Conservation (phyloP, 495 filamentous ascomycete genomes). For the Penicillium diatomitis region DNA sequence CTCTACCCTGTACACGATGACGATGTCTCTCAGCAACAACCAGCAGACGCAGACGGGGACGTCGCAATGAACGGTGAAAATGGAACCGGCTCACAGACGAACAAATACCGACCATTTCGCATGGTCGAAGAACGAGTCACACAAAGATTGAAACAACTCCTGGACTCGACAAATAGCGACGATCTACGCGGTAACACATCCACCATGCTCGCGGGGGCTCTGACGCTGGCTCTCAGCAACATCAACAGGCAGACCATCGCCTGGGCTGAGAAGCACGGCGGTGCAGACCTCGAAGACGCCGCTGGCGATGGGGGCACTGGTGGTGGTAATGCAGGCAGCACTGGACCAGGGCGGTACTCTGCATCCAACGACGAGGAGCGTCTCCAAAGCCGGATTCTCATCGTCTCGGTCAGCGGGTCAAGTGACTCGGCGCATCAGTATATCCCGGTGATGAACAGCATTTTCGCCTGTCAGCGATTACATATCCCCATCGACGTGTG, state of each 20-base stretch:
- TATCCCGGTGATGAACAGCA: slow-evolving; percentile 95
- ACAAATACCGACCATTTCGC: slow-evolving; percentile 90
- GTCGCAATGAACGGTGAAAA: slow-evolving; percentile 23
- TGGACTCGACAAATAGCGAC: slow-evolving; percentile 50
- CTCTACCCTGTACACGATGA: slow-evolving; percentile 57
- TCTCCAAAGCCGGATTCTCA: slow-evolving; percentile 78
- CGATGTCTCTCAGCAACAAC: slow-evolving; percentile 17
- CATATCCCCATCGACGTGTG: slow-evolving; percentile 84
- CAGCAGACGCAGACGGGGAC: slow-evolving; percentile 28
- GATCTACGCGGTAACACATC: slow-evolving; percentile 55
- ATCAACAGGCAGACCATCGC: slow-evolving; percentile 57
- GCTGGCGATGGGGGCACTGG: slow-evolving; percentile 20
- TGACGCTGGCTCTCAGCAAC: slow-evolving; percentile 81
- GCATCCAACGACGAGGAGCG: slow-evolving; percentile 30
- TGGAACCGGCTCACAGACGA: slow-evolving; percentile 43
- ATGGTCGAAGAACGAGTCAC: slow-evolving; percentile 73
- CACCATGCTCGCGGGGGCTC: slow-evolving; percentile 80
- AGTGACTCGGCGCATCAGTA: slow-evolving; percentile 82
- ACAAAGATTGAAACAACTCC: slow-evolving; percentile 56
- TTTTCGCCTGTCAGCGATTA: slow-evolving; percentile 83
- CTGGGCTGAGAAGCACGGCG: slow-evolving; percentile 40
- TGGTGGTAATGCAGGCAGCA: slow-evolving; percentile 19
- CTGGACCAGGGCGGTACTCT: slow-evolving; percentile 26
- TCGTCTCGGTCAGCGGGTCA: slow-evolving; percentile 74
- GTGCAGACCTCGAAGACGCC: slow-evolving; percentile 22